phyloP scores from a whole-genome alignment of 2,329 filamentous ascomycete genomes.

The Paecilomyces sp. region DNA sequence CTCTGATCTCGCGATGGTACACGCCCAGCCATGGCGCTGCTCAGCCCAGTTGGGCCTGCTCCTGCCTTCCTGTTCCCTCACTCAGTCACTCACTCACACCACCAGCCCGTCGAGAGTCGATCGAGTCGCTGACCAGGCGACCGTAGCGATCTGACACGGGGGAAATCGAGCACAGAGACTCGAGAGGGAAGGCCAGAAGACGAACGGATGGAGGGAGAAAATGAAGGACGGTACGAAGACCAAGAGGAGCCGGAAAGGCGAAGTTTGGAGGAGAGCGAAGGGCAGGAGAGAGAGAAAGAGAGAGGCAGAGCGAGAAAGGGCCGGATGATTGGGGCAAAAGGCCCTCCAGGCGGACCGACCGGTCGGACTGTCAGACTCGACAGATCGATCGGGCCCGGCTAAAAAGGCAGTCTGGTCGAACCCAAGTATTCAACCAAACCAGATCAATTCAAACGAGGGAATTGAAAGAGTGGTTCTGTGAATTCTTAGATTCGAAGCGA shows the following conservation, averaged over 20 bases:
- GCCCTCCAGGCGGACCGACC: background rate
- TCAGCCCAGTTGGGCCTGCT: constrained; percentile 30
- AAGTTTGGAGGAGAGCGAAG: background rate
- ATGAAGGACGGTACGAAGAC: background rate
- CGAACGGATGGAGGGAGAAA: background rate
- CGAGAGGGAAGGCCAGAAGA: background rate
- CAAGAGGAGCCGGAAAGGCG: background rate
- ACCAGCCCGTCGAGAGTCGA: background rate
- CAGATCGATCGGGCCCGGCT: background rate
- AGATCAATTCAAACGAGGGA: too few species aligned
- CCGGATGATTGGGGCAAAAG: too few species aligned
- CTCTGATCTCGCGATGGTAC: constrained; percentile 23
- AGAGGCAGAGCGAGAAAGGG: constrained; percentile 7
- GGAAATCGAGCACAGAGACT: background rate
- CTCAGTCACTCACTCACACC: constrained; percentile 9
- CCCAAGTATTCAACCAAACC: too few species aligned
- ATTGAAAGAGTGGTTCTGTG: too few species aligned
- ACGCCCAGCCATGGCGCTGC: constrained; percentile 33
- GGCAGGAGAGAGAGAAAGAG: background rate
- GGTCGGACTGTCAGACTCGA: background rate
- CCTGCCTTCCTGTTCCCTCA: constrained; percentile 18
- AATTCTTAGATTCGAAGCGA: too few species aligned
- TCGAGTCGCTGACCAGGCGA: background rate
- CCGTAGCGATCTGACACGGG: background rate
- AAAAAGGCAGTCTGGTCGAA: too few species aligned